Base-by-base conservation (phyloP, 805 yeast genomes). In the Saturnispora saitoi region DNA sequence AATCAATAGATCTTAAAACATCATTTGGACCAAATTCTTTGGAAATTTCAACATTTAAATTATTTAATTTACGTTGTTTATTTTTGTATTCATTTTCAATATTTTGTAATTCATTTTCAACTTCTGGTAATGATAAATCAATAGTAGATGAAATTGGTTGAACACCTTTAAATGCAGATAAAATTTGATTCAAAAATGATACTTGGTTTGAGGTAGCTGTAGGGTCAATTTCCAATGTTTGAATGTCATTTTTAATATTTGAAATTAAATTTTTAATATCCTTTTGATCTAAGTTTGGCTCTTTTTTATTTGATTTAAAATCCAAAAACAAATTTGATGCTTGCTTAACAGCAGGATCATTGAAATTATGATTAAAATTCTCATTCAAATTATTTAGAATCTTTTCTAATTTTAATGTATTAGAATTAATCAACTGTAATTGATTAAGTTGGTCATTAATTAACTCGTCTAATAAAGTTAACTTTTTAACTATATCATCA, bases 281-380 rank as follows among this genome's bases (percentile, higher is more conserved):
- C 26, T 28, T 19, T 8, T 24, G 14, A 12, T n/a, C 28, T n/a
- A 39, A 8, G 4, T 30, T n/a, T 31, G 15, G n/a, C 15, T 15
- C 28, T 19, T 19, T 29, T 20, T 46, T 46, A 29, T 39, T 46
- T 11, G 44, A 38, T 8, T 64, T 55, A 54, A 75, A 71, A 52
- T 77, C 73, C 41, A 75, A 77, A 59, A 64, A 83, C 0, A 69
- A 67, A 17, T 75, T 68, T 15, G 88, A 81, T 1, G 90, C 81
- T 19, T 70, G 75, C 62, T 87, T 87, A 17, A 90, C 96, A 0
- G 90, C 95, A 7, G 80, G 78, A 65, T 90, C 96, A 60, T 90
- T 88, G 67, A 88, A 78, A 58, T 88, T 84, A 43, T 85, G 86
- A 57, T 88, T 86, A 64, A 85, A 89, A n/a, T 76, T 75, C 3